These are phyloP conservation scores for Daldinia bambusicola DNA, from an alignment of 495 filamentous ascomycete species.

Conservation along the genomic window DNA sequence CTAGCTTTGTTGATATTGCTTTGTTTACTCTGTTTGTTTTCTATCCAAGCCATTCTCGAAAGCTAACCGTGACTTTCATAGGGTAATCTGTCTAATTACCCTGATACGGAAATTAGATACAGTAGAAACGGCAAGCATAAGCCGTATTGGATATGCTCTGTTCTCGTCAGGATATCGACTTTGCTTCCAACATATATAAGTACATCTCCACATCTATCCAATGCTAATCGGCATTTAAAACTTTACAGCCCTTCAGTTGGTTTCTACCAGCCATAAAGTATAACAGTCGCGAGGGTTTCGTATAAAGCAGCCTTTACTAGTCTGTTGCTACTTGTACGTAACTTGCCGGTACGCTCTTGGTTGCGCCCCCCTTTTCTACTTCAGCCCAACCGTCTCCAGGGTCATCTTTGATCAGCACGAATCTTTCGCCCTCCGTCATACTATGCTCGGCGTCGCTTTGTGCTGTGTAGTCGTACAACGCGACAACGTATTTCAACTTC, in stretches of 20 bases:
- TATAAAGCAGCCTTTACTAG: conserved; percentile 9
- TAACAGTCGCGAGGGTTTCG: not conserved
- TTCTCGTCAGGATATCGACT: conserved; percentile 22
- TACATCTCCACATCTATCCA: conserved; percentile 22
- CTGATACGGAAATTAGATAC: not conserved
- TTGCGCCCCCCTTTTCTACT: conserved; percentile 88
- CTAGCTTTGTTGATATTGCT: too few relatives aligned
- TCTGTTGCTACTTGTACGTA: conserved; percentile 73
- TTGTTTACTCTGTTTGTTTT: too few relatives aligned
- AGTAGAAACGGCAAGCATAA: not conserved
- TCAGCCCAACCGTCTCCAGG: conserved; percentile 95
- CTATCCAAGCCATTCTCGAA: too few relatives aligned
- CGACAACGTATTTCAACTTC: conserved; percentile 94
- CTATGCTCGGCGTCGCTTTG: conserved; percentile 86
- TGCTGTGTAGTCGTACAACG: conserved; percentile 90
- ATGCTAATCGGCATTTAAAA: conserved; percentile 17
- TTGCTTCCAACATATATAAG: conserved; percentile 20
- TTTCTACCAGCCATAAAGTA: not conserved
- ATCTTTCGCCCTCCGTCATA: conserved; percentile 90
- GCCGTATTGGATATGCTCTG: not conserved
- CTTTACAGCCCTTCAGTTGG: not conserved
- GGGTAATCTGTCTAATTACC: too few relatives aligned
- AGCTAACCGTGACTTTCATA: too few relatives aligned
- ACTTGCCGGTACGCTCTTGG: conserved; percentile 93
- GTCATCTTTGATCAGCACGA: conserved; percentile 86